Conservation (phyloP, 345 rosid species). For the Eucalyptus melliodora region DNA sequence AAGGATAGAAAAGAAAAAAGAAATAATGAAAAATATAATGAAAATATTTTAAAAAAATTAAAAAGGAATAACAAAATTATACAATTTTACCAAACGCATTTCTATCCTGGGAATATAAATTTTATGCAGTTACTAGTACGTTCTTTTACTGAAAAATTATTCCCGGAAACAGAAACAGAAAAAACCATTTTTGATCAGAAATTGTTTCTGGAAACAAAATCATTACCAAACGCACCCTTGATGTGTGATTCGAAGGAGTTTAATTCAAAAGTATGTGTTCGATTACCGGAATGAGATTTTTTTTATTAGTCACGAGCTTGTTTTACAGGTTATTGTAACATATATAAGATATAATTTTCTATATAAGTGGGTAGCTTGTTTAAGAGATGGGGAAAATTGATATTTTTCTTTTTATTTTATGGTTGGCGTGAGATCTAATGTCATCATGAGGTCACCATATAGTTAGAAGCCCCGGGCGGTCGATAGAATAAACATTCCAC, state of each 20-base stretch:
- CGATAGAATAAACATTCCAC: neutral
- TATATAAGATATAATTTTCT: neutral
- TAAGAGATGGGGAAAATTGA: neutral
- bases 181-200: accelerated
- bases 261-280: neutral
- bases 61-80: too few species aligned
- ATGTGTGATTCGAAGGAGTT: accelerated
- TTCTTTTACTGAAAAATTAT: accelerated
- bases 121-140: accelerated
- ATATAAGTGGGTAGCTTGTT: neutral
- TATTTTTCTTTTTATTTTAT: neutral
- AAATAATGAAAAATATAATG: accelerated
- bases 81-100: too few species aligned
- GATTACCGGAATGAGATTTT: neutral
- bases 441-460: neutral
- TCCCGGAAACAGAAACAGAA: accelerated
- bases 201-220: accelerated
- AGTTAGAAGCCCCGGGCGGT: neutral
- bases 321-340: neutral
- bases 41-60: too few species aligned
- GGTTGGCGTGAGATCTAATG: neutral
- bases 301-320: neutral
- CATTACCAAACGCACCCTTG: accelerated
- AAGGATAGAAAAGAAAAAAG: too few species aligned
- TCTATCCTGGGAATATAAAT: accelerated